Evolutionary conservation across 2,329 filamentous ascomycete genomes (phyloP).

Genomic region (Lachnellula cervina): DNA sequence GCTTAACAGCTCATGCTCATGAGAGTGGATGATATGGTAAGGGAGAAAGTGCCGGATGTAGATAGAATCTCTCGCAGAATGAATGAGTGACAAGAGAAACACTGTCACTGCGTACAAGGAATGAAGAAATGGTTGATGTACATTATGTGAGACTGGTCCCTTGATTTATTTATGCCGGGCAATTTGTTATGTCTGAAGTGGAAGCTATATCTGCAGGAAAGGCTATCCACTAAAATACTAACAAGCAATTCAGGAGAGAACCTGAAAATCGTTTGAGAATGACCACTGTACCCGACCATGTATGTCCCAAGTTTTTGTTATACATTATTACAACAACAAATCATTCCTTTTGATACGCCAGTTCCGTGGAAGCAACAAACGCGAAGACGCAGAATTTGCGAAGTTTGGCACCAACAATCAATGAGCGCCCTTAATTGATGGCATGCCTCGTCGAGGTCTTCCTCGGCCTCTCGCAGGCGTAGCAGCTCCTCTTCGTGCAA

Average conservation of each 20-base stretch:
- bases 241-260: neutral
- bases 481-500: neutral
- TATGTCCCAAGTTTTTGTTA: neutral
- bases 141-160: no score
- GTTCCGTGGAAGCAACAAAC: neutral
- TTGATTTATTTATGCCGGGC: neutral
- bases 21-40: no score
- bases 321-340: neutral
- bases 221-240: neutral
- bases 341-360: neutral
- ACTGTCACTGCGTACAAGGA: no score
- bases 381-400: neutral
- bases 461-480: constrained; percentile 1
- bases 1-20: no score
- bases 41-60: no score
- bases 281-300: neutral
- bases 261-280: neutral
- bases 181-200: neutral
- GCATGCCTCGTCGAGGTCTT: constrained; percentile 1
- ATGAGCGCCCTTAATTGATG: neutral
- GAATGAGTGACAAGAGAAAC: no score
- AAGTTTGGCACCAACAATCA: neutral
- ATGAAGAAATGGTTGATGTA: no score
- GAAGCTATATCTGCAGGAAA: neutral
- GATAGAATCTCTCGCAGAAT: no score